A percentile compares a stretch with the other conserved stretches of the same genome.
phyloP scores from a whole-genome alignment of 768 basidiomycete genomes.

The Suillus fuscotomentosus region DNA sequence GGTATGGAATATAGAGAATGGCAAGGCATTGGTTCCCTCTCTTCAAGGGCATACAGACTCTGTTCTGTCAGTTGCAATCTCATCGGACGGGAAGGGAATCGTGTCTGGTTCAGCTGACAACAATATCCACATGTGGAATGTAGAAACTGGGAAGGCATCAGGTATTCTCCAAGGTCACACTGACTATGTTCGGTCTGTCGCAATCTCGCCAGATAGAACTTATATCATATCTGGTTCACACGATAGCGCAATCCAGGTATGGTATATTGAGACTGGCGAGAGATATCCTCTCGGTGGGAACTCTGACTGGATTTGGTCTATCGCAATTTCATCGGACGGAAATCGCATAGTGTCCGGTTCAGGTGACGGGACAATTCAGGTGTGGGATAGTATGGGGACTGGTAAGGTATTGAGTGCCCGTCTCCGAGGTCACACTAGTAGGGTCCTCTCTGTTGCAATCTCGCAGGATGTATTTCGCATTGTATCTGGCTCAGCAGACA shows the following conservation, averaged over 20 bases:
- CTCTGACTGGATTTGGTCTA: no score
- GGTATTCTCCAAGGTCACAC: not conserved
- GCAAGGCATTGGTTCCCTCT: not conserved
- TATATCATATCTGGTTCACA: not conserved
- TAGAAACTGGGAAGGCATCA: not conserved
- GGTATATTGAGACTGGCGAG: not conserved
- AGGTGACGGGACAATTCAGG: no score
- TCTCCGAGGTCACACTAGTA: not conserved
- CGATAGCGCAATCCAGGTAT: not conserved
- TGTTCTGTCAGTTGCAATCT: not conserved
- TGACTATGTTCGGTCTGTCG: not conserved
- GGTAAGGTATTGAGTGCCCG: not conserved
- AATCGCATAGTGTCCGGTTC: no score
- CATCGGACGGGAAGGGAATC: not conserved
- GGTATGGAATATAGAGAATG: not conserved
- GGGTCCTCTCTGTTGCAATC: no score
- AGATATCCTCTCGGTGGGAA: no score
- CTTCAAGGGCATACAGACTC: not conserved
- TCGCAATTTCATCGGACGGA: no score
- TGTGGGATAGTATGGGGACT: not conserved
- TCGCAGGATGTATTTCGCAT: not conserved
- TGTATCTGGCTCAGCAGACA: not conserved
- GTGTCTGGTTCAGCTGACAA: slow-evolving; percentile 11
- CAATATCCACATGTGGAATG: not conserved
- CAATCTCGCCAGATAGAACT: not conserved